Evolutionary conservation across 2,329 filamentous ascomycete species (phyloP), one percentile per base, ranked within the genome.

Genomic region (Verticillium tricorpus): DNA sequence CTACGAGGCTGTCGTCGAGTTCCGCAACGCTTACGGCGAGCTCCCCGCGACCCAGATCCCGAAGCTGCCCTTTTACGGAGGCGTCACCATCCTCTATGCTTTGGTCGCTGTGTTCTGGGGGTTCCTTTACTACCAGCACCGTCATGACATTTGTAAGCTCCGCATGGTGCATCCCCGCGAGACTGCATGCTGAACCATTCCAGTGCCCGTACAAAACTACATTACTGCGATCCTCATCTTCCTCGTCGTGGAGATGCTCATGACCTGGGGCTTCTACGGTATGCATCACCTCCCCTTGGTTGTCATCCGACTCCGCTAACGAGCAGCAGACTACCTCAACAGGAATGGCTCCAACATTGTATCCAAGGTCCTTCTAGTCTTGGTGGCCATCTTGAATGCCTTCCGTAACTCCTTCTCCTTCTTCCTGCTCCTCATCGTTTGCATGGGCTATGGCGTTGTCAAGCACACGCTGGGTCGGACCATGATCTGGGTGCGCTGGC

Each of bases 381-480:
- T 97, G 28, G 94, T 97, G n/a, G 93, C 93, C 40, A 83, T 98
- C 28, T 83, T 99, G 55, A 98, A 97, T 72, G 95, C 95, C 5
- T 93, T 89, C 61, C 86, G 95, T 66, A 99, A 98, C 77, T 97
- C 94, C 0, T 98, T 99, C 74, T 97, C 94, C 0, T 99, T 99
- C 82, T 99, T 99, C 82, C 82, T 99, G 58, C 84, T 99, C 9
- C 87, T 99, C 60, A 98, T 99, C 68, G 95, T 99, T 35, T 99
- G 95, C 76, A 99, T 99, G 95, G 95, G 95, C 35, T 99, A 99
- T 70, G 95, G 95, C 69, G 96, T 99, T 28, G 96, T 99, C 67
- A 98, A 98, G 78, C 91, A 89, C 2, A 92, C 90, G 2, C 84
- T 99, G 5, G 95, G 95, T 62, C 91, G 89, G 70, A 93, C 93